Evolutionary conservation across 2,329 filamentous ascomycete species (phyloP), one percentile per base, ranked within the genome.

Genomic region (Claviceps humidiphila): DNA sequence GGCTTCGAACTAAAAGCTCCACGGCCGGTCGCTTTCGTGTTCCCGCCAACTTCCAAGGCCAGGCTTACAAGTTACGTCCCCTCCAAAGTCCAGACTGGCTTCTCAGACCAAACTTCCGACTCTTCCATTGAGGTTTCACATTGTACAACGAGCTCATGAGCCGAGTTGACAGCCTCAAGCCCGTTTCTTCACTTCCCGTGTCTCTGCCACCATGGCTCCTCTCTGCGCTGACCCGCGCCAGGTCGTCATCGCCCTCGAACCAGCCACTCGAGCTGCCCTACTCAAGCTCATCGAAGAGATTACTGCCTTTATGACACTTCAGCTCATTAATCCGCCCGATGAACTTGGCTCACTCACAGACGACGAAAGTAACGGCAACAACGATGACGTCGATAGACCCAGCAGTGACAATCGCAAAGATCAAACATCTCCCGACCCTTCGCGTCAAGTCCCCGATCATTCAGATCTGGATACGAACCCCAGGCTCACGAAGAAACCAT

Each of bases 211-310:
- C 52, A 79, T 80, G 77, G 74, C 77, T 53, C 77, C 77, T 50
- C 68, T 76, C 49, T 76, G 72, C 52, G 71, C 69, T 39, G 77
- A 80, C 56, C 77, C 77, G 48, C 73, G 75, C 54, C 76, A 77
- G 58, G 64, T 80, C 51, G 71, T 77, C 64, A 72, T 81, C 51
- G 70, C 76, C 26, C 69, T 82, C 42, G 76, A 80, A 57, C 68
- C 69, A 30, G 71, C 74, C 30, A 70, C 73, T 45, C 74, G 78
- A 47, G 71, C 70, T 55, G 76, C 72, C 2, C 70, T 80, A 37
- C 72, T 76, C 52, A 65, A 65, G 47, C 72, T 82, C 20, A 66
- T 77, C 24, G 64, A 68, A 47, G 72, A 78, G 41, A 76, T 80
- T 60, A 71, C 69, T n/a, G 61, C 63, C n/a, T 72, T 74, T 54